These are phyloP conservation scores for Seiridium unicorne DNA, from an alignment of 2,329 filamentous ascomycete genomes.

Conservation along the genomic window DNA sequence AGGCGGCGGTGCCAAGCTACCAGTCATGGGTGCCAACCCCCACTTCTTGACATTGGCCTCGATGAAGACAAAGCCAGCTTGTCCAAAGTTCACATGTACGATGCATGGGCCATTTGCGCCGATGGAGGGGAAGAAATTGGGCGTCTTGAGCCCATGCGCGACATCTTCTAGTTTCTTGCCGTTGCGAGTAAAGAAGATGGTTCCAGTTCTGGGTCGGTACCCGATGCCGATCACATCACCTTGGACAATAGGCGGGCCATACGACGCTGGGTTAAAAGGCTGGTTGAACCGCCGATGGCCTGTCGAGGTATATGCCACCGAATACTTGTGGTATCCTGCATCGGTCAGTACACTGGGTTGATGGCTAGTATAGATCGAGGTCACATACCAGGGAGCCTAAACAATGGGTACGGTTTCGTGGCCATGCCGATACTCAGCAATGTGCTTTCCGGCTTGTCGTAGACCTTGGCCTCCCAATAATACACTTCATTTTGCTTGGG, in stretches of 20 bases:
- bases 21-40: slow-evolving; percentile 94
- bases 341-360: slow-evolving; percentile 5
- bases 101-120: slow-evolving; percentile 91
- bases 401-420: slow-evolving; percentile 95
- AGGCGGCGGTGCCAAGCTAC: slow-evolving; percentile 89
- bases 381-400: slow-evolving; percentile 83
- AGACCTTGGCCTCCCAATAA: slow-evolving; percentile 99
- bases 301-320: slow-evolving; percentile 85
- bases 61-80: slow-evolving; percentile 97
- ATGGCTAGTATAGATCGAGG: slow-evolving; percentile 2
- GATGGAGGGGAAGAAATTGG: slow-evolving; percentile 97
- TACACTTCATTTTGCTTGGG: slow-evolving; percentile 99
- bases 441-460: slow-evolving; percentile 90
- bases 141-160: slow-evolving; percentile 85
- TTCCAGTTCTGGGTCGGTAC: slow-evolving; percentile 90
- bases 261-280: slow-evolving; percentile 76
- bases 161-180: slow-evolving; percentile 97
- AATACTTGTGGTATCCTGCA: slow-evolving; percentile 85
- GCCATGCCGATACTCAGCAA: slow-evolving; percentile 89
- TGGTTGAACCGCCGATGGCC: slow-evolving; percentile 90
- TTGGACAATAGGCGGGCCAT: slow-evolving; percentile 83
- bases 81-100: slow-evolving; percentile 95
- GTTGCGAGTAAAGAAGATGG: slow-evolving; percentile 97
- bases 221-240: slow-evolving; percentile 95
- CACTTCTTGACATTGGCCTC: slow-evolving; percentile 99